Evolutionary conservation across 2,329 filamentous ascomycete species (phyloP).

Genomic region (Thermochaetoides dissita): DNA sequence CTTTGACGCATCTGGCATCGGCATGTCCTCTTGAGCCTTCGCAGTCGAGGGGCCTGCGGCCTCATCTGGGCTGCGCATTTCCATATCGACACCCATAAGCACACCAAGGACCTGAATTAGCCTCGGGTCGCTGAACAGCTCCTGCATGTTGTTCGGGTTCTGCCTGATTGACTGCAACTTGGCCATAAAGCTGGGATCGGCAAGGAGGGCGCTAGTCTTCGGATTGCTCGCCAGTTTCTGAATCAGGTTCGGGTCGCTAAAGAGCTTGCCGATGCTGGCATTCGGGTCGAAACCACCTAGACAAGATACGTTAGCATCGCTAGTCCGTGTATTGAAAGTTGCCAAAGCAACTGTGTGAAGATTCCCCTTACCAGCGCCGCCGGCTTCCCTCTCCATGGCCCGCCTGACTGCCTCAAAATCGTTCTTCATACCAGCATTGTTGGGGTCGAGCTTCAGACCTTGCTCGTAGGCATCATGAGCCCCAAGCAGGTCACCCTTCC

Average conservation of each 20-base stretch:
- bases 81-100: constrained; percentile 85
- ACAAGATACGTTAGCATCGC: constrained; percentile 1
- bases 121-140: constrained; percentile 75
- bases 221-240: constrained; percentile 88
- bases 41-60: constrained; percentile 18
- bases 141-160: constrained; percentile 66
- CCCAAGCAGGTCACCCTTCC: constrained; percentile 68
- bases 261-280: constrained; percentile 77
- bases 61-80: constrained; percentile 34
- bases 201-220: constrained; percentile 72
- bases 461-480: constrained; percentile 85
- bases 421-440: constrained; percentile 83
- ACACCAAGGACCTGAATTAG: constrained; percentile 93
- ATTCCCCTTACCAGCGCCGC: constrained; percentile 10
- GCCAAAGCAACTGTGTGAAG: neutral
- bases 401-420: constrained; percentile 74
- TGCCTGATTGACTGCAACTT: constrained; percentile 72
- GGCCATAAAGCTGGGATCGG: constrained; percentile 74
- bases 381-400: constrained; percentile 64
- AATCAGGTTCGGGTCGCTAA: constrained; percentile 80
- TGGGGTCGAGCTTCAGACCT: constrained; percentile 83
- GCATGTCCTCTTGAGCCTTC: constrained; percentile 56
- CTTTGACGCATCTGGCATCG: constrained; percentile 56
- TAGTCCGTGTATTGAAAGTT: too few species aligned
- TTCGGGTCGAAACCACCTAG: constrained; percentile 37